Evolutionary conservation across 805 yeast genomes (phyloP).

Genomic region (Candida verbasci): DNA sequence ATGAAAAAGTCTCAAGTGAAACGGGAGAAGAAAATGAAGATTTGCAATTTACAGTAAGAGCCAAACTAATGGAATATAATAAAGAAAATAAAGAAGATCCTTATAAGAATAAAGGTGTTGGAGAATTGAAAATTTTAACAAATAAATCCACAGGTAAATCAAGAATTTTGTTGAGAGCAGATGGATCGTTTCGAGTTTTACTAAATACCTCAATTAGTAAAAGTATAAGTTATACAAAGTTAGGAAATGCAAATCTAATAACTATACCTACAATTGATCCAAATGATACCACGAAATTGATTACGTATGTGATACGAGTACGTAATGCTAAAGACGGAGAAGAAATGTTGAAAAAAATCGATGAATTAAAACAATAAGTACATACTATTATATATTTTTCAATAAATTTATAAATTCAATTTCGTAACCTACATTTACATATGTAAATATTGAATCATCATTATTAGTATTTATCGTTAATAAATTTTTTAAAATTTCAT

Average conservation of each 20-base stretch:
- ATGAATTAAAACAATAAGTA: constrained; percentile 18
- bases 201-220: constrained; percentile 61
- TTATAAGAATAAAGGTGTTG: constrained; percentile 70
- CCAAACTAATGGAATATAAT: constrained; percentile 63
- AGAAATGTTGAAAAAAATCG: constrained; percentile 37
- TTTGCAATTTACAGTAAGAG: constrained; percentile 55
- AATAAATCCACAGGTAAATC: constrained; percentile 56
- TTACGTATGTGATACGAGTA: constrained; percentile 68
- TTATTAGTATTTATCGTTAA: constrained; percentile 2
- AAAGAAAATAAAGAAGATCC: constrained; percentile 41
- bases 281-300: constrained; percentile 47
- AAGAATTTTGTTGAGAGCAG: constrained; percentile 79
- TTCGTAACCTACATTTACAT: constrained; percentile 47
- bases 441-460: constrained; percentile 13
- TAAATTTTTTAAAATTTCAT: constrained; percentile 40
- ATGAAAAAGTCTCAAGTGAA: constrained; percentile 42
- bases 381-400: constrained; percentile 14
- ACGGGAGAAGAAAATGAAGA: constrained; percentile 89
- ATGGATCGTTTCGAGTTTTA: constrained; percentile 77
- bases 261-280: constrained; percentile 58
- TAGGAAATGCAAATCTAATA: constrained; percentile 64
- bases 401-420: constrained; percentile 44
- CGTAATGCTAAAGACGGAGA: constrained; percentile 71
- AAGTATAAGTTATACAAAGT: constrained; percentile 54
- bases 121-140: constrained; percentile 71